phyloP scores from a whole-genome alignment of 1,139 yeast genomes.

The Candida sanyaensis region DNA sequence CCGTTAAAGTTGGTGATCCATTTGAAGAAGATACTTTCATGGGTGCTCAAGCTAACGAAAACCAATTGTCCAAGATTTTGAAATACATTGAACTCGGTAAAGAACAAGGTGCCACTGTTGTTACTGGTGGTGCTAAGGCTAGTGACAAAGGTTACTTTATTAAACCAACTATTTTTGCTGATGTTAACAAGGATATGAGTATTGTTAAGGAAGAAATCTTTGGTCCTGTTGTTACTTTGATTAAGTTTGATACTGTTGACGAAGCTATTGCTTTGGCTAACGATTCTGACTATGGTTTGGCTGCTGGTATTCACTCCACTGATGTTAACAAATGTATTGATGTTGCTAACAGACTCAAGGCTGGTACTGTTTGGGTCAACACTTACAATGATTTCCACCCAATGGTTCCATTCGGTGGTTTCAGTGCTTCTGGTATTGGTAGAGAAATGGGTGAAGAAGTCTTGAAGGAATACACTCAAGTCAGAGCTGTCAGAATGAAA shows the following conservation, averaged over 20 bases:
- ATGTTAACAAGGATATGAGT: conserved; percentile 64
- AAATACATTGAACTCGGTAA: conserved; percentile 72
- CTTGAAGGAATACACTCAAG: conserved; percentile 78
- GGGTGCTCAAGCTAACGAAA: conserved; percentile 83
- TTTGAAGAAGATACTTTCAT: conserved; percentile 70
- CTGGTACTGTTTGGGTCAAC: conserved; percentile 88
- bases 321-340: conserved; percentile 68
- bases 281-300: conserved; percentile 77
- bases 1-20: conserved; percentile 70
- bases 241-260: conserved; percentile 71
- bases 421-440: conserved; percentile 85
- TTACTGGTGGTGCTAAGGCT: conserved; percentile 76
- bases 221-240: conserved; percentile 79
- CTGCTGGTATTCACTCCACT: conserved; percentile 77
- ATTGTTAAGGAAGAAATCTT: conserved; percentile 83
- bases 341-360: conserved; percentile 66
- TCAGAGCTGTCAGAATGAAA: conserved; percentile 70
- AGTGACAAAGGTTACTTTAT: conserved; percentile 74
- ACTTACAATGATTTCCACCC: conserved; percentile 83
- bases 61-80: conserved; percentile 75
- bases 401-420: conserved; percentile 85
- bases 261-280: conserved; percentile 73
- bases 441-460: conserved; percentile 91
- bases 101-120: conserved; percentile 70
- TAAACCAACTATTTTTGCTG: conserved; percentile 77